These are phyloP conservation scores for Laguncularia racemosa DNA, from an alignment of 345 rosid species.

Conservation along the genomic window DNA sequence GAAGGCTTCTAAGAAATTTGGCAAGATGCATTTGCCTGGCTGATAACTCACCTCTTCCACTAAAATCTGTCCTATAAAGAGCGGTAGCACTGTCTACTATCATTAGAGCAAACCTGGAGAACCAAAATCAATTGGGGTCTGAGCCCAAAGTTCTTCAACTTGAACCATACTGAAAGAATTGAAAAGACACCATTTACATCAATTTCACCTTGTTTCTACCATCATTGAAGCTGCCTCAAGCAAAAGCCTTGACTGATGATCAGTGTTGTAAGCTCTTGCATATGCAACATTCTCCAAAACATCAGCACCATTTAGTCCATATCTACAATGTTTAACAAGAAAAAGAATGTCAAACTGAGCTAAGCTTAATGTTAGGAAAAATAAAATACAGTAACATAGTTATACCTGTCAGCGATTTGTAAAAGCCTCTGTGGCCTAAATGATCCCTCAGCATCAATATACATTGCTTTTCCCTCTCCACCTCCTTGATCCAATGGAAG, in stretches of 20 bases:
- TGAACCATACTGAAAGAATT: not conserved
- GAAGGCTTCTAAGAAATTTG: conserved; percentile 90
- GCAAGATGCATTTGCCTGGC: conserved; percentile 99
- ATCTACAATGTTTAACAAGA: conserved; percentile 33
- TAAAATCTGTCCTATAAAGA: conserved; percentile 88
- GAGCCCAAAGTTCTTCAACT: not conserved
- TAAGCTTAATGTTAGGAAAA: conserved; percentile 1
- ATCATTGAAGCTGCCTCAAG: conserved; percentile 99
- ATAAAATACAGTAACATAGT: not conserved
- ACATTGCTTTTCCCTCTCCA: conserved; percentile 97
- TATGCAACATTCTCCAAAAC: conserved; percentile 97
- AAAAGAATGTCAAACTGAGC: conserved; percentile 5
- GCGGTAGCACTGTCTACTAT: conserved; percentile 96
- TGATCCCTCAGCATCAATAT: conserved; percentile 97
- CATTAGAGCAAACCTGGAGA: conserved; percentile 81
- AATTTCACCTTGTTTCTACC: conserved; percentile 80
- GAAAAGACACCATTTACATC: not conserved
- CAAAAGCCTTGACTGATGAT: conserved; percentile 93
- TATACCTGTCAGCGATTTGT: conserved; percentile 88
- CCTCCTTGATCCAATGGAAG: conserved; percentile 99
- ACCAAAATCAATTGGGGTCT: conserved; percentile 4
- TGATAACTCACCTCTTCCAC: conserved; percentile 93
- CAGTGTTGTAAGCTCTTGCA: conserved; percentile 97
- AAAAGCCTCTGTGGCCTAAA: conserved; percentile 92
- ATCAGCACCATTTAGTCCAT: conserved; percentile 89